Conservation (phyloP, 2,329 filamentous ascomycete genomes). For the Ramularia collo-cygni region DNA sequence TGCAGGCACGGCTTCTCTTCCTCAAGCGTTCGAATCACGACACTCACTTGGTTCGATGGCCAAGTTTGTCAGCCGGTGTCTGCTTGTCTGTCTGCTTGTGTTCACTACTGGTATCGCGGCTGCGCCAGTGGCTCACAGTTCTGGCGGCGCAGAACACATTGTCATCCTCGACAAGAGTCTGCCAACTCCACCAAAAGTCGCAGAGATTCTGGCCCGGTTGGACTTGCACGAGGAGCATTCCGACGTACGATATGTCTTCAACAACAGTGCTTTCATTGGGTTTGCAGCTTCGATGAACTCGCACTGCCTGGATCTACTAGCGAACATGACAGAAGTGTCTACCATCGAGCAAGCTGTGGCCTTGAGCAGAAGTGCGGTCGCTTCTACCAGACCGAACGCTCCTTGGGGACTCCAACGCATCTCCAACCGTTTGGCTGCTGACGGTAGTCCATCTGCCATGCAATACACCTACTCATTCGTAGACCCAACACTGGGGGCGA, state of each 20-base stretch:
- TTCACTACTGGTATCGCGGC: constrained; percentile 1
- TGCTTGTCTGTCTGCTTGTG: too few species aligned
- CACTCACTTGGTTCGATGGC: too few species aligned
- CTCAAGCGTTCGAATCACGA: too few species aligned
- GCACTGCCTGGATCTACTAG: constrained; percentile 34
- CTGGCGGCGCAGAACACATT: constrained; percentile 29
- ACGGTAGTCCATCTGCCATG: constrained; percentile 27
- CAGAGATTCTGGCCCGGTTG: constrained; percentile 31
- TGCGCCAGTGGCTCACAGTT: constrained; percentile 12
- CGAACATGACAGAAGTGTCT: constrained; percentile 35
- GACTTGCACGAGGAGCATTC: constrained; percentile 33
- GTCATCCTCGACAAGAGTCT: constrained; percentile 32
- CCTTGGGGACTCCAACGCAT: constrained; percentile 45
- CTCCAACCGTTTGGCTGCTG: constrained; percentile 27
- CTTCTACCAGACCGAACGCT: constrained; percentile 26
- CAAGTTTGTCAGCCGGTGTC: too few species aligned
- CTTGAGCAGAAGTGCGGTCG: constrained; percentile 18
- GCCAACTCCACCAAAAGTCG: constrained; percentile 28
- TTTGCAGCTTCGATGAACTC: constrained; percentile 36
- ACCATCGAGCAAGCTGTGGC: constrained; percentile 35
- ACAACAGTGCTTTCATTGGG: constrained; percentile 36
- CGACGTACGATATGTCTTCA: constrained; percentile 34
- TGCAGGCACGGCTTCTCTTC: too few species aligned
- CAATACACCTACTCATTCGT: constrained; percentile 40
- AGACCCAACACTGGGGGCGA: constrained; percentile 30